Percentiles rank a stretch among this genome's conserved stretches.
Evolutionary conservation across 352 stramenopile genomes (phyloP).

Genomic region (Blastocystis sp.): DNA sequence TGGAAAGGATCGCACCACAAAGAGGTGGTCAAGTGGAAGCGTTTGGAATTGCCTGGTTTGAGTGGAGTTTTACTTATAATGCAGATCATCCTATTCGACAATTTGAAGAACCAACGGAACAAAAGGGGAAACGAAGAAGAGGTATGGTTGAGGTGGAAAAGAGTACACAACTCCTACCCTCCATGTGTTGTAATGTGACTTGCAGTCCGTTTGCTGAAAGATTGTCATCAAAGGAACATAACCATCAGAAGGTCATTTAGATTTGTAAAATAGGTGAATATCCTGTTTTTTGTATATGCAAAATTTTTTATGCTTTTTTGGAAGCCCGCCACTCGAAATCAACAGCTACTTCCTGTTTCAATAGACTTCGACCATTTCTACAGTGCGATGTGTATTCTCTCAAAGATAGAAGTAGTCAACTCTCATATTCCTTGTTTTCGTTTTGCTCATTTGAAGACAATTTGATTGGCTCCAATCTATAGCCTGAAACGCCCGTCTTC

Average conservation of each 20-base stretch:
- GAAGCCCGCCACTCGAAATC: not conserved
- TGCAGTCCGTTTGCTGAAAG: not conserved
- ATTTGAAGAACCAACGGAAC: not conserved
- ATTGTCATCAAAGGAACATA: not conserved
- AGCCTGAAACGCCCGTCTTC: not conserved
- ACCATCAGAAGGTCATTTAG: not conserved
- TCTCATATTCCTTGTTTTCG: too few relatives aligned
- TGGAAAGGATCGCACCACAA: not conserved
- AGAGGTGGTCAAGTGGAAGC: not conserved
- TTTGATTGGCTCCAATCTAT: conserved; percentile 2
- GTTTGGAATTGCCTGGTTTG: not conserved
- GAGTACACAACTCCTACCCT: not conserved
- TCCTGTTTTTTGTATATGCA: too few relatives aligned
- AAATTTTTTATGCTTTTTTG: not conserved
- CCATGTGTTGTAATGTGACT: not conserved
- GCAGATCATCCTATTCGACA: not conserved
- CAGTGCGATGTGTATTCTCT: too few relatives aligned
- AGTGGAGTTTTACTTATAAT: not conserved
- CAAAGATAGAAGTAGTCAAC: too few relatives aligned
- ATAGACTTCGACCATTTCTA: too few relatives aligned
- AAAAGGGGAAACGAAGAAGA: not conserved
- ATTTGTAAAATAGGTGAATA: not conserved
- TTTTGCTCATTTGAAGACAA: not conserved
- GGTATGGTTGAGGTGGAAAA: not conserved
- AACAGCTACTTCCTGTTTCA: too few relatives aligned